Evolutionary conservation across 2,329 filamentous ascomycete species (phyloP), one percentile per base, ranked within the genome.

Genomic region (Beauveria scarabaeidicola): DNA sequence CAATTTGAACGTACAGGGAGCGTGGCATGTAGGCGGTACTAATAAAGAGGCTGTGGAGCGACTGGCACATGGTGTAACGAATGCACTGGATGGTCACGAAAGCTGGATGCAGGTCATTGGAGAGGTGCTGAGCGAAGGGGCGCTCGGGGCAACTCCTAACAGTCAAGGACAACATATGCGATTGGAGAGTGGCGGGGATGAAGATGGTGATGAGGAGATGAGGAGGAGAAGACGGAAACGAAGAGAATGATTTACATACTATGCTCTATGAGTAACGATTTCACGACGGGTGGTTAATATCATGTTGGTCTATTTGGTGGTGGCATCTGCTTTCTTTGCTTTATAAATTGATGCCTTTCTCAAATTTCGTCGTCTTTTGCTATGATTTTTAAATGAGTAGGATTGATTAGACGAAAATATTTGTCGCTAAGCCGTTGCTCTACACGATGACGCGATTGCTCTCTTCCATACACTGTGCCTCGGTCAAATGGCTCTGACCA

Each of bases 1-100:
- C 2, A 74, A 72, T 8, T 72, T 68, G 67, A 66, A 75, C 13
- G 66, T 77, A 17, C 68, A 64, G 0, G 78, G 78, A 0, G 69
- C 72, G 15, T 81, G 78, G 78, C 73, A 74, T 25, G 69, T 80
- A 0, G 72, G 69, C 2, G 76, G 77, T 6, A 77, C 76, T 0
- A 76, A 81, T 25, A 64, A 65, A 1, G 73, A 74, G 53, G 67
- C 69, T 27, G 73, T 79, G 4, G 75, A 79, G 36, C 66, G 66
- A 23, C 67, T 75, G 9, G 69, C 74, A 47, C 59, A 64, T 27
- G 61, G 64, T 17, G 69, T 73, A 17, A 70, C 66, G 54, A 61
- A 61, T 25, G 63, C 62, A 6, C 32, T 77, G 27, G 72, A 74
- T 56, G 64, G 63, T 41, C 64, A 64, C 27, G 60, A 57, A 36